Conservation (phyloP, 2,329 filamentous ascomycete genomes). For the Gaeumannomyces tritici region DNA sequence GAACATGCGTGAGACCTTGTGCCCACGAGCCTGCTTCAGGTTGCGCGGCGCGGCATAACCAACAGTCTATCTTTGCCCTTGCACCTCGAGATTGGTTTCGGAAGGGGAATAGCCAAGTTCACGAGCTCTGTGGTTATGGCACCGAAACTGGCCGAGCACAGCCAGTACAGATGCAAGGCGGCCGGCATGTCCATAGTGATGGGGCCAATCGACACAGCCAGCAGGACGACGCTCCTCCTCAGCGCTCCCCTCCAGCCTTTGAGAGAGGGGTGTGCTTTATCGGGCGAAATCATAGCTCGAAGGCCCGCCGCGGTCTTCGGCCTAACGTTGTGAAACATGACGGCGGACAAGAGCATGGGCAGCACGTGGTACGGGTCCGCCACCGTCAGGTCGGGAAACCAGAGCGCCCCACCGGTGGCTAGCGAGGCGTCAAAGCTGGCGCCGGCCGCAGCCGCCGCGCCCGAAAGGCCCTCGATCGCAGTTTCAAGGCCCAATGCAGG, state of each 20-base stretch:
- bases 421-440: constrained; percentile 22
- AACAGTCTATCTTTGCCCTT: constrained; percentile 10
- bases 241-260: constrained; percentile 8
- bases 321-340: constrained; percentile 23
- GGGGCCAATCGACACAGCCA: constrained; percentile 22
- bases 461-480: neutral
- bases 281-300: neutral
- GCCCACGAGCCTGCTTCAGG: no score
- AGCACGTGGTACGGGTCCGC: constrained; percentile 41
- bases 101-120: constrained; percentile 14
- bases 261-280: neutral
- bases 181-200: constrained; percentile 27
- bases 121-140: constrained; percentile 13
- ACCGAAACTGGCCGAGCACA: constrained; percentile 21
- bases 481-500: neutral
- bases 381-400: constrained; percentile 44
- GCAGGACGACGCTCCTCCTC: constrained; percentile 18
- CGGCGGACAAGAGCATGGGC: constrained; percentile 28
- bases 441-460: neutral
- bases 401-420: constrained; percentile 40
- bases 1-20: neutral
- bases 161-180: constrained; percentile 34
- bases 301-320: constrained; percentile 13
- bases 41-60: constrained; percentile 4
- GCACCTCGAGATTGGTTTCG: constrained; percentile 10